Base-by-base conservation (phyloP, 495 filamentous ascomycete genomes). In the Penicillium cataractarum region DNA sequence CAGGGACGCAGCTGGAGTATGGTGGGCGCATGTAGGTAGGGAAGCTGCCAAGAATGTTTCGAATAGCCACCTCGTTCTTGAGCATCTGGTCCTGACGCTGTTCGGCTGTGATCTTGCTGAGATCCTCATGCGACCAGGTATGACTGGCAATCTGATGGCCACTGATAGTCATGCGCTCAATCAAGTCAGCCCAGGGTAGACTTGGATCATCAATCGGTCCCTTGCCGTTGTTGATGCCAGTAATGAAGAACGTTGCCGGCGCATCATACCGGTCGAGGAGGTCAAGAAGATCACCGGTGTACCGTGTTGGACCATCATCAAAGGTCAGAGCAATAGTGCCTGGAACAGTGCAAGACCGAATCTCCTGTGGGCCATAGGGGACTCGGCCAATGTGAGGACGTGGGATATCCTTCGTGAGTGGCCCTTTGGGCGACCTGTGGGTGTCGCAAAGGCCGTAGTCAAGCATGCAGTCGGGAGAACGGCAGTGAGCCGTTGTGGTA, bases 141-240 rank as follows among this genome's bases (percentile, higher is more conserved):
- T 96, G 92, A 65, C 87, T 90, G 31, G 88, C 92, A 57, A 96
- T 79, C 71, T 95, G 92, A 69, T 96, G 92, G n/a, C 91, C 91
- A 54, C 80, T 81, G 46, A 74, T 74, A 62, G 80, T 73, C 88
- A 88, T 92, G 62, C 90, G 87, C 77, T 85, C 71, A 46, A 95
- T 89, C 39, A 92, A 77, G 9, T 78, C 68, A 21, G 80, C 79
- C 78, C 86, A 91, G 3, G 81, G 82, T 24, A 80, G 80, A 6
- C 72, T 68, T 0, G 81, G 79, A 59, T 83, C 83, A 62, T 92
- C 90, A 48, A 92, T 90, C 54, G 82, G 67, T 9, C 90, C 89
- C 67, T 92, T 93, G 63, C 85, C 86, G 22, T 87, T 76, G 67
- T 91, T 92, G 76, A 85, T 86, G 8, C 91, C 91, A 2, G 87